Percentiles rank a stretch among this genome's conserved stretches.
Evolutionary conservation across 768 basidiomycete genomes (phyloP).

Genomic region (Russula compacta): DNA sequence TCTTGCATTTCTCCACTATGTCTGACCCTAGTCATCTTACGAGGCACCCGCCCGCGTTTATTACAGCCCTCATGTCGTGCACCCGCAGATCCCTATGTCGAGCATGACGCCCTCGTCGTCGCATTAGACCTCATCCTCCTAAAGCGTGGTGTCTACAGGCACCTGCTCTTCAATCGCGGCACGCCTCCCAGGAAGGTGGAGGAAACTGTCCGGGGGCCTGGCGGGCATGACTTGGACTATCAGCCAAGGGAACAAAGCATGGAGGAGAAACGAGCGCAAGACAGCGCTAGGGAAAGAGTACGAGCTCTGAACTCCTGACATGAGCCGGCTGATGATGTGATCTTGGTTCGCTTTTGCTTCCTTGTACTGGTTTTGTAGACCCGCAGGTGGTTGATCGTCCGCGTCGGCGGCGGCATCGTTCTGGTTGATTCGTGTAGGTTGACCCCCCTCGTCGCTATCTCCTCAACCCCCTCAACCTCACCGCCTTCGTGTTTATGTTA

Average conservation of each 20-base stretch:
- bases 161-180: slow-evolving; percentile 74
- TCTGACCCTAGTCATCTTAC: slow-evolving; percentile 5
- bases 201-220: not conserved
- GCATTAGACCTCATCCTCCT: slow-evolving; percentile 74
- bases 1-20: slow-evolving; percentile 18
- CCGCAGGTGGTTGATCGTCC: slow-evolving; percentile 51
- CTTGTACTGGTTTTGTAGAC: slow-evolving; percentile 30
- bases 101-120: slow-evolving; percentile 66
- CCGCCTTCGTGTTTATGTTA: not conserved
- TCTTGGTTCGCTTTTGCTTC: not conserved
- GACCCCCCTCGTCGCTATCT: not conserved
- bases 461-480: slow-evolving; percentile 3
- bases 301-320: not conserved
- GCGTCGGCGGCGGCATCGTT: slow-evolving; percentile 50
- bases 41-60: not conserved
- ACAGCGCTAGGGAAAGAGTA: slow-evolving; percentile 8
- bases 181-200: slow-evolving; percentile 45
- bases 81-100: slow-evolving; percentile 83
- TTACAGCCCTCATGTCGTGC: slow-evolving; percentile 47
- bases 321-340: not conserved
- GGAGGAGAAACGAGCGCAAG: slow-evolving; percentile 26
- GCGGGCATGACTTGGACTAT: not conserved
- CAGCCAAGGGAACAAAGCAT: not conserved
- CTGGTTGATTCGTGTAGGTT: slow-evolving; percentile 64
- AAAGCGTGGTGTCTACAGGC: slow-evolving; percentile 73